Percentiles rank a stretch among this genome's conserved stretches.
phyloP scores from a whole-genome alignment of 768 basidiomycete genomes.

The Daedaleopsis nitida region DNA sequence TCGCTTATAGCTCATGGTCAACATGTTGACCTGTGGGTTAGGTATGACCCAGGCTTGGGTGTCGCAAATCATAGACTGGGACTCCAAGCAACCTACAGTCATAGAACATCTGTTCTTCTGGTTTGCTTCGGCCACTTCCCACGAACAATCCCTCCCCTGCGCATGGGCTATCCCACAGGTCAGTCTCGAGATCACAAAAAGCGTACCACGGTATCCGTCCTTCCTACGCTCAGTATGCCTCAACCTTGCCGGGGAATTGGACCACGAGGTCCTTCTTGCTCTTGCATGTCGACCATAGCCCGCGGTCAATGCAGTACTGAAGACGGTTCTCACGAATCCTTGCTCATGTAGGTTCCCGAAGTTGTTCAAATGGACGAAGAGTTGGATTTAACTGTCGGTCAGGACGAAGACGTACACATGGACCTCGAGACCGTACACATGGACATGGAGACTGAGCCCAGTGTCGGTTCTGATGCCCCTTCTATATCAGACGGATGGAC shows the following conservation, averaged over 20 bases:
- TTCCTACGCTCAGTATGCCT: constrained; percentile 15
- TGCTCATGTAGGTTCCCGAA: constrained; percentile 44
- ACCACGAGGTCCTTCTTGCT: constrained; percentile 10
- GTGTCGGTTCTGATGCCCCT: background rate
- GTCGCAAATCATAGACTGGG: constrained; percentile 12
- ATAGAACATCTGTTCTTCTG: constrained; percentile 30
- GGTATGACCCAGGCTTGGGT: constrained; percentile 27
- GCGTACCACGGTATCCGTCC: constrained; percentile 10
- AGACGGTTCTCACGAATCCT: constrained; percentile 20
- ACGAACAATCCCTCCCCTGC: background rate
- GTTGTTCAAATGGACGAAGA: constrained; percentile 27
- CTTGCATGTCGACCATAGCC: constrained; percentile 15
- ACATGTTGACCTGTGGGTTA: background rate
- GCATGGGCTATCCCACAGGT: constrained; percentile 28
- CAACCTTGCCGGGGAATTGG: constrained; percentile 11
- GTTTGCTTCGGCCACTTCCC: constrained; percentile 26
- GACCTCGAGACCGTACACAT: no score
- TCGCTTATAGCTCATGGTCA: background rate
- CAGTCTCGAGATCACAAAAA: constrained; percentile 15
- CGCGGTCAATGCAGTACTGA: background rate
- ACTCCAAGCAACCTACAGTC: constrained; percentile 22
- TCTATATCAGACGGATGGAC: constrained; percentile 7
- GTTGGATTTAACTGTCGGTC: background rate
- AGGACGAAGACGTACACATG: background rate
- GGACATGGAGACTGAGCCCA: background rate